Conservation (phyloP, 106 monocot species). For the Platanthera guangdongensis region DNA sequence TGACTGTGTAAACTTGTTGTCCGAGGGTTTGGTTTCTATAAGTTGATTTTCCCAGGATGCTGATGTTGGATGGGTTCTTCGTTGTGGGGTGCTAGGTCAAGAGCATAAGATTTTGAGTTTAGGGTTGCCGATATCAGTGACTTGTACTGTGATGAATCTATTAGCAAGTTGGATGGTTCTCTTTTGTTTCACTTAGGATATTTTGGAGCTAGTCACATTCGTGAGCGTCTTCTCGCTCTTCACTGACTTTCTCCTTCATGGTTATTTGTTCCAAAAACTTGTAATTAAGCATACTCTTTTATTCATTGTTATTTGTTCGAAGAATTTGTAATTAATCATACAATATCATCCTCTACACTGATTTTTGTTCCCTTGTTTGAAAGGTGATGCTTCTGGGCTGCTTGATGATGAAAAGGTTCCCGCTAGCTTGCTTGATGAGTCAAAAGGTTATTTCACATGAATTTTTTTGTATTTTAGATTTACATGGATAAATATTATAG, state of each 20-base stretch:
- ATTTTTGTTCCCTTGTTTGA: neutral
- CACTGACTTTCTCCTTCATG: neutral
- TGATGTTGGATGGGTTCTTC: neutral
- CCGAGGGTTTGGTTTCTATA: neutral
- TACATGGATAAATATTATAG: neutral
- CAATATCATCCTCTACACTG: neutral
- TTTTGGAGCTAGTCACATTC: neutral
- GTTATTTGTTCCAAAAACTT: neutral
- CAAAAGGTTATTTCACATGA: conserved; percentile 35
- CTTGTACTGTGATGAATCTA: neutral
- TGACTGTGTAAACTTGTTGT: neutral
- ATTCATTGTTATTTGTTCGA: too few species aligned
- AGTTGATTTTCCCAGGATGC: neutral
- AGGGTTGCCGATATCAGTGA: neutral
- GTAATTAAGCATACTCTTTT: too few species aligned
- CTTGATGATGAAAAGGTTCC: conserved; percentile 31
- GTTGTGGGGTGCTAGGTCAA: neutral
- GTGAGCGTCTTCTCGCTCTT: neutral
- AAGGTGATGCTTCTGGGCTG: conserved; percentile 21
- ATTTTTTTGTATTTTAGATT: neutral
- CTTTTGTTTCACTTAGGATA: neutral
- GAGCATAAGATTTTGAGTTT: neutral
- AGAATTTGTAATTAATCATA: neutral
- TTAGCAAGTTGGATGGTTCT: neutral
- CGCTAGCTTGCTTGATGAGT: conserved; percentile 33